phyloP scores from a whole-genome alignment of 2,329 filamentous ascomycete genomes.

The Bimuria novae-zelandiae region DNA sequence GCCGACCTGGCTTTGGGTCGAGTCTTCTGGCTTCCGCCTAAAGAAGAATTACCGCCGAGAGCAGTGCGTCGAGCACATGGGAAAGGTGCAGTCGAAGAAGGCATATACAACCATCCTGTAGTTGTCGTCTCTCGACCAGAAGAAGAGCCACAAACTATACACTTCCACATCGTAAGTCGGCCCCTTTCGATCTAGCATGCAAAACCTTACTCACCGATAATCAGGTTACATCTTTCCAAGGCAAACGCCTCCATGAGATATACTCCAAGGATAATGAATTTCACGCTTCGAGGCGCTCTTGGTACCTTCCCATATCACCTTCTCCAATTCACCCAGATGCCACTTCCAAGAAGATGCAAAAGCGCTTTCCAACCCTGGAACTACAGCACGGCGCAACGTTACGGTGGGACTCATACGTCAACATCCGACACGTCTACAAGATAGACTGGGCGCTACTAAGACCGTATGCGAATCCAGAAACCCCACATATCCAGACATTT shows the following conservation, averaged over 20 bases:
- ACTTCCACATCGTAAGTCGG: slow-evolving; percentile 41
- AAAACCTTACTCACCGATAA: slow-evolving; percentile 15
- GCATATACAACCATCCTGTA: slow-evolving; percentile 41
- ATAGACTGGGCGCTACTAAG: slow-evolving; percentile 36
- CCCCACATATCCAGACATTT: slow-evolving; percentile 18
- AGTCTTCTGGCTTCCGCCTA: slow-evolving; percentile 40
- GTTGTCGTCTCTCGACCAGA: slow-evolving; percentile 39
- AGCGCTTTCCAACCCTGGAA: slow-evolving; percentile 35
- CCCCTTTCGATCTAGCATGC: not conserved
- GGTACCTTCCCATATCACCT: slow-evolving; percentile 42
- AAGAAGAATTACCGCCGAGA: slow-evolving; percentile 30
- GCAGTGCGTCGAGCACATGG: slow-evolving; percentile 36
- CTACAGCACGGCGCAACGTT: slow-evolving; percentile 28
- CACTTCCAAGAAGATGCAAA: slow-evolving; percentile 36
- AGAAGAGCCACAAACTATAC: slow-evolving; percentile 29
- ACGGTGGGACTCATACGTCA: slow-evolving; percentile 41
- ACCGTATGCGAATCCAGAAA: slow-evolving; percentile 33
- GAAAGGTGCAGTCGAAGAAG: slow-evolving; percentile 38
- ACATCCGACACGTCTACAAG: slow-evolving; percentile 41
- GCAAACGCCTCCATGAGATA: slow-evolving; percentile 37
- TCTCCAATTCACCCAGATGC: slow-evolving; percentile 39
- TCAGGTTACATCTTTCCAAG: slow-evolving; percentile 42
- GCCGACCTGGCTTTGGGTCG: slow-evolving; percentile 29
- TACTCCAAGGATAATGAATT: slow-evolving; percentile 41
- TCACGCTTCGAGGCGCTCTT: slow-evolving; percentile 35